Evolutionary conservation across 2,329 filamentous ascomycete species (phyloP).

Genomic region (Fusarium chuoi): DNA sequence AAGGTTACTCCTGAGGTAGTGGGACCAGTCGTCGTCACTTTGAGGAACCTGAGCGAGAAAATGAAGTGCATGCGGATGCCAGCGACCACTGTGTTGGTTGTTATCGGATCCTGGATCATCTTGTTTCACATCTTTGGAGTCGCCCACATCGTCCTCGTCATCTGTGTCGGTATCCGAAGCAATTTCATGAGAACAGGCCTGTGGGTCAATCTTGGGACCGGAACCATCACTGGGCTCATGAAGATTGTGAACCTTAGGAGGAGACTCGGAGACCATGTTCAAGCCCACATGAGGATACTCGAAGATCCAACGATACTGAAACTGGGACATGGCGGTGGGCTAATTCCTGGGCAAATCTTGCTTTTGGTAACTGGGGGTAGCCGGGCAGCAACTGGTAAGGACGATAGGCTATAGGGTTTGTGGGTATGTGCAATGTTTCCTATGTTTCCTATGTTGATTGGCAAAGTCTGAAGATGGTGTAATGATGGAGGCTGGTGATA

Average conservation of each 20-base stretch:
- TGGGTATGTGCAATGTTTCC: not conserved
- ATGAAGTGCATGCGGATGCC: constrained; percentile 13
- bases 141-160: not conserved
- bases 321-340: not conserved
- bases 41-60: constrained; percentile 23
- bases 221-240: not conserved
- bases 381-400: not conserved
- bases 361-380: not conserved
- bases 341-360: not conserved
- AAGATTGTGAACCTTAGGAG: not conserved
- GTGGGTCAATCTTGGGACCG: not conserved
- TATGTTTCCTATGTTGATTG: not conserved
- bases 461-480: not conserved
- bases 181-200: not conserved
- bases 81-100: not conserved
- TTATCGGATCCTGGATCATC: not conserved
- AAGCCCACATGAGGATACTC: not conserved
- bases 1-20: constrained; percentile 6
- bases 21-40: constrained; percentile 17
- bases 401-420: not conserved
- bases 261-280: constrained; percentile 2
- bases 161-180: not conserved
- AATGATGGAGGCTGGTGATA: not conserved
- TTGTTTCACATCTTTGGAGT: not conserved
- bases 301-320: not conserved